phyloP scores from a whole-genome alignment of 2,329 filamentous ascomycete genomes.

The Aspergillus fructus region DNA sequence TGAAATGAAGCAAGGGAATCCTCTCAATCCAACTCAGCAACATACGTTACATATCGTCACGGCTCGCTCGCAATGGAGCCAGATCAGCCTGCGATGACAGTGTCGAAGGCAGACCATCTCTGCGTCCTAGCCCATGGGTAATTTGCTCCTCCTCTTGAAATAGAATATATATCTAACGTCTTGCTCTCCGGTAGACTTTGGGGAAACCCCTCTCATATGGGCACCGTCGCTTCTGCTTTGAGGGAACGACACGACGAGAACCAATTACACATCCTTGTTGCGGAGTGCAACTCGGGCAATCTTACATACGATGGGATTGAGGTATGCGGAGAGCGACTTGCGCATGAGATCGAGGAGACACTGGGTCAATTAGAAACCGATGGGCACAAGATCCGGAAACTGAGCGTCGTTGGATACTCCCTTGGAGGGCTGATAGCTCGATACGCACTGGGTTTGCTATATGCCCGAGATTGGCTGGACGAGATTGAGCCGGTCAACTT shows the following conservation, averaged over 20 bases:
- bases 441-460: constrained; percentile 81
- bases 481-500: constrained; percentile 86
- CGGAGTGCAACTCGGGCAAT: constrained; percentile 56
- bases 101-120: constrained; percentile 50
- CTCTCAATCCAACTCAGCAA: not conserved
- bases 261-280: constrained; percentile 55
- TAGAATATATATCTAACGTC: not conserved
- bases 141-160: constrained; percentile 15
- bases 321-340: constrained; percentile 65
- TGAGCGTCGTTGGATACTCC: constrained; percentile 88
- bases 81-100: not conserved
- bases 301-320: constrained; percentile 68
- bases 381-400: constrained; percentile 72
- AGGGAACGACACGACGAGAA: constrained; percentile 51
- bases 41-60: not conserved
- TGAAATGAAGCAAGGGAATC: not conserved
- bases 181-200: constrained; percentile 48
- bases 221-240: constrained; percentile 54
- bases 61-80: constrained; percentile 8
- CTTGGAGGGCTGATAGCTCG: constrained; percentile 82
- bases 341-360: constrained; percentile 62
- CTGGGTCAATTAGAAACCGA: constrained; percentile 54
- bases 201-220: constrained; percentile 61
- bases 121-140: constrained; percentile 64
- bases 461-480: constrained; percentile 77